A percentile compares a stretch with the other conserved stretches of the same genome.
Evolutionary conservation across 164 flowering plant genomes (phyloP).

Genomic region (Piper longum): DNA sequence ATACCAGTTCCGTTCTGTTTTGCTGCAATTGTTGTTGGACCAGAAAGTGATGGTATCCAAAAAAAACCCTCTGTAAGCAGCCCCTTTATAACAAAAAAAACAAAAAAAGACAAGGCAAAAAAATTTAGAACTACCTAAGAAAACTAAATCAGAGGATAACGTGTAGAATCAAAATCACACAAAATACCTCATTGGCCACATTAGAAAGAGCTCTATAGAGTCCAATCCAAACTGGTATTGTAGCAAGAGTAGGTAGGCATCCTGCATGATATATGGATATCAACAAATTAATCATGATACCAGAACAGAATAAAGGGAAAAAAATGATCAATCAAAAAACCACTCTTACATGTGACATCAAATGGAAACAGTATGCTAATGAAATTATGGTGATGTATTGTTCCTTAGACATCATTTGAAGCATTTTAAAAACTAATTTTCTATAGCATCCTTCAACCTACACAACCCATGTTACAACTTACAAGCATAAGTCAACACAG

Average conservation of each 20-base stretch:
- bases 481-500: too few species aligned
- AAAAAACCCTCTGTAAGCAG: constrained; percentile 95
- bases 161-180: neutral
- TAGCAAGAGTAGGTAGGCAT: constrained; percentile 92
- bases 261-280: constrained; percentile 24
- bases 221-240: constrained; percentile 97
- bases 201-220: constrained; percentile 93
- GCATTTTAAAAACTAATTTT: too few species aligned
- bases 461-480: too few species aligned
- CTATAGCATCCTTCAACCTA: too few species aligned
- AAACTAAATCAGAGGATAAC: neutral
- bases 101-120: neutral
- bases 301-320: too few species aligned
- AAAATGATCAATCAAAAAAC: too few species aligned
- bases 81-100: constrained; percentile 38
- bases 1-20: constrained; percentile 79
- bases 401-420: too few species aligned
- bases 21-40: constrained; percentile 90
- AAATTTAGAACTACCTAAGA: neutral
- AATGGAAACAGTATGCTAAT: too few species aligned
- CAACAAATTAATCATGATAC: neutral
- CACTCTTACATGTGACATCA: neutral
- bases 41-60: constrained; percentile 98
- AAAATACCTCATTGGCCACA: constrained; percentile 84
- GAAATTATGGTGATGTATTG: too few species aligned